These are phyloP conservation scores for Microcos paniculata DNA, from an alignment of 345 rosid species.

Conservation along the genomic window DNA sequence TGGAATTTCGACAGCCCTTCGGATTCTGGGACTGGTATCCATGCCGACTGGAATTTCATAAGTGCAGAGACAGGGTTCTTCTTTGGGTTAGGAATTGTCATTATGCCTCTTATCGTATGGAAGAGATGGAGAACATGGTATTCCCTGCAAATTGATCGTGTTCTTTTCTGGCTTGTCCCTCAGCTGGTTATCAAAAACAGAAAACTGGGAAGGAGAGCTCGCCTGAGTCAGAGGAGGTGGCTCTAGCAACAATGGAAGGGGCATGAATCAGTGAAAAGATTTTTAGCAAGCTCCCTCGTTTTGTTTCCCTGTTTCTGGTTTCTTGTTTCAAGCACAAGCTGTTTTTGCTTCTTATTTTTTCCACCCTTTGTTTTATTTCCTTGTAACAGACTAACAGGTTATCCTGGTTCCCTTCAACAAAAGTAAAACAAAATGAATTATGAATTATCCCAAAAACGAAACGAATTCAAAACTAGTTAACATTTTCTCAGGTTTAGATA, in stretches of 20 bases:
- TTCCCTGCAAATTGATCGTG: neutral
- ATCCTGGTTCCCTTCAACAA: neutral
- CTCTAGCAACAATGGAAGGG: neutral
- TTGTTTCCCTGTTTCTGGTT: neutral
- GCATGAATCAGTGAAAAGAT: neutral
- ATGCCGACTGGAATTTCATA: neutral
- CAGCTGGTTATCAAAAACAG: neutral
- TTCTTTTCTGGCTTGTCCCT: neutral
- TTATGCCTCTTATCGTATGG: neutral
- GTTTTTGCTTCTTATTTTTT: neutral
- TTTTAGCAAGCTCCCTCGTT: neutral
- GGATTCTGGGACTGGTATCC: neutral
- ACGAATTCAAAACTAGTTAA: too few relatives aligned
- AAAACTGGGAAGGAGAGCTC: neutral
- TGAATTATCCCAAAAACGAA: too few relatives aligned
- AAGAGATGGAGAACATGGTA: slow-evolving; percentile 14
- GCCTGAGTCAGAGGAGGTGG: neutral
- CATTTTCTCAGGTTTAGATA: too few relatives aligned
- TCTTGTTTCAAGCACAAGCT: neutral
- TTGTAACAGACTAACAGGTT: neutral
- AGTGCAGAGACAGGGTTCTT: neutral
- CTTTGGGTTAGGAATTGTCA: slow-evolving; percentile 2
- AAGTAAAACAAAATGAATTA: too few relatives aligned
- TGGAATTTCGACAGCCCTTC: neutral
- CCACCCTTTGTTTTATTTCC: neutral